phyloP scores from a whole-genome alignment of 768 basidiomycete genomes.

The Lactarius evosmus region DNA sequence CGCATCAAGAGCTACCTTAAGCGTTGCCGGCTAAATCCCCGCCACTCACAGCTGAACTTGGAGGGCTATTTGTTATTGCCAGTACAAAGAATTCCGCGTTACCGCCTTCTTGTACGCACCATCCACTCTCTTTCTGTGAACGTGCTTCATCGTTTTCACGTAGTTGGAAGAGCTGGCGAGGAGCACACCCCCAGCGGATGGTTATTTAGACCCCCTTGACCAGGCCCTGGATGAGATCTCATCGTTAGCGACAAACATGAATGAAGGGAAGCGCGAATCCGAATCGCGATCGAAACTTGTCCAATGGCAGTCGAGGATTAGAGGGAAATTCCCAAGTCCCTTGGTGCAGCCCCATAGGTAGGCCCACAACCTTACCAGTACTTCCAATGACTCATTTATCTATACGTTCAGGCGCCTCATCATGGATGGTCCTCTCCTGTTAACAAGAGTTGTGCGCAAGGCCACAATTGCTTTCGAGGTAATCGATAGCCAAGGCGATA shows the following conservation, averaged over 20 bases:
- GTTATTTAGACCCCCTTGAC: constrained; percentile 78
- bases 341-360: constrained; percentile 96
- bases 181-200: constrained; percentile 76
- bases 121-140: constrained; percentile 7
- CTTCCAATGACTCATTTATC: background rate
- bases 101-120: constrained; percentile 79
- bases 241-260: constrained; percentile 89
- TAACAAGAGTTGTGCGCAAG: constrained; percentile 91
- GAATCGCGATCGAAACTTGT: constrained; percentile 91
- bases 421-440: constrained; percentile 82
- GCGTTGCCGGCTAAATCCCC: constrained; percentile 82
- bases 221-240: constrained; percentile 86
- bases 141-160: background rate
- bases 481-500: constrained; percentile 70
- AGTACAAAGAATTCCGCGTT: constrained; percentile 96
- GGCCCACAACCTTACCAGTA: constrained; percentile 27
- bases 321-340: constrained; percentile 93
- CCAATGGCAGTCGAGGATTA: constrained; percentile 85
- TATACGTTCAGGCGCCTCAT: constrained; percentile 67
- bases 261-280: constrained; percentile 94
- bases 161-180: constrained; percentile 84
- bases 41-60: constrained; percentile 90
- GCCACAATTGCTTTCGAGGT: constrained; percentile 78
- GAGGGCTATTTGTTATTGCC: constrained; percentile 94
- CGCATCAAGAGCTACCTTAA: constrained; percentile 88